Evolutionary conservation across 441 rosid species (phyloP).

Genomic region (Melastoma candidum): DNA sequence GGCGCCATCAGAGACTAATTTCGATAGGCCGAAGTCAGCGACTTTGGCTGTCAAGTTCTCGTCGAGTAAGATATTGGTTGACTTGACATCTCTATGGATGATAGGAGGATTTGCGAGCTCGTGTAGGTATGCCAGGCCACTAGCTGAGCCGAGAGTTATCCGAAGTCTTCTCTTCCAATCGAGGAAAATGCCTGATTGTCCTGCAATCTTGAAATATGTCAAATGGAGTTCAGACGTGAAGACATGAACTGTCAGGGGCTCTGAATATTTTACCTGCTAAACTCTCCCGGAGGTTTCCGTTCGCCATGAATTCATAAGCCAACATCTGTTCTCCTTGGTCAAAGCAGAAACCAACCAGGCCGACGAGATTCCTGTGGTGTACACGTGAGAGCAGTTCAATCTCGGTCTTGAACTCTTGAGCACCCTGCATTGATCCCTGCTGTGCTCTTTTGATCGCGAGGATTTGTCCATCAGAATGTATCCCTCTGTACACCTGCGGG

Average conservation of each 20-base stretch:
- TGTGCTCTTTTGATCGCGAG: conserved; percentile 93
- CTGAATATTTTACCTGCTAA: conserved; percentile 29
- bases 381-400: conserved; percentile 88
- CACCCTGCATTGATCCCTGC: conserved; percentile 92
- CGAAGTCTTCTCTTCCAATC: conserved; percentile 93
- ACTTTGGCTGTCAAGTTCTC: conserved; percentile 88
- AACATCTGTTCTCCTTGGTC: conserved; percentile 32
- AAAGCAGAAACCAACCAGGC: conserved; percentile 48
- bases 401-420: conserved; percentile 90
- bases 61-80: conserved; percentile 80
- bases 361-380: conserved; percentile 49
- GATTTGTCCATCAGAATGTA: conserved; percentile 60
- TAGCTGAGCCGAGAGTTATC: conserved; percentile 79
- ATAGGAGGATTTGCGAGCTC: conserved; percentile 97
- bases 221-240: background rate
- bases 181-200: conserved; percentile 10
- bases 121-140: conserved; percentile 88
- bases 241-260: background rate
- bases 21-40: conserved; percentile 93
- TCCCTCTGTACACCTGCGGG: conserved; percentile 57
- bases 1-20: conserved; percentile 72
- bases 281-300: conserved; percentile 35
- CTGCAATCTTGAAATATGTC: background rate
- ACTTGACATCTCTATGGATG: conserved; percentile 89
- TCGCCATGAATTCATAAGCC: conserved; percentile 48